These are phyloP conservation scores for Gossypium turneri DNA, from an alignment of 345 rosid species.

Conservation along the genomic window DNA sequence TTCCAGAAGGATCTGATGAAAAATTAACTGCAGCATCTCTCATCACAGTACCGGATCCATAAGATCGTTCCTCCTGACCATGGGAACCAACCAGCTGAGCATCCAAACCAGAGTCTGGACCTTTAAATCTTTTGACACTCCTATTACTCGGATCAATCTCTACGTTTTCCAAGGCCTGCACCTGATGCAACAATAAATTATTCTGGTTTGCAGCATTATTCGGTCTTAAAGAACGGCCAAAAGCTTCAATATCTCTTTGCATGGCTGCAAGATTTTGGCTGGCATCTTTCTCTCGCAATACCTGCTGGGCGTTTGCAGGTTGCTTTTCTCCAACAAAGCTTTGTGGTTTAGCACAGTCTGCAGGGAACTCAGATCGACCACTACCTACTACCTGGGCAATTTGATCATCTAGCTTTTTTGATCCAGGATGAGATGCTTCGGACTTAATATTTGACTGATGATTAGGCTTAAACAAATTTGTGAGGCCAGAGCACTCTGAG, in stretches of 20 bases:
- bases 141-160: constrained; percentile 44
- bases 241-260: constrained; percentile 55
- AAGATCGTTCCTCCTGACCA: constrained; percentile 29
- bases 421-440: constrained; percentile 36
- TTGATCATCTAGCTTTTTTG: constrained; percentile 35
- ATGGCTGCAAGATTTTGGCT: constrained; percentile 29
- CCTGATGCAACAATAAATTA: constrained; percentile 42
- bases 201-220: constrained; percentile 37
- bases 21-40: constrained; percentile 31
- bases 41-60: constrained; percentile 28
- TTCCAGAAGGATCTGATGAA: constrained; percentile 29
- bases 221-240: constrained; percentile 48
- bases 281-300: constrained; percentile 21
- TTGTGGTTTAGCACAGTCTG: constrained; percentile 30
- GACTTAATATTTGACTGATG: constrained; percentile 32
- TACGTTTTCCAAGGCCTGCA: constrained; percentile 47
- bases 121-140: constrained; percentile 46
- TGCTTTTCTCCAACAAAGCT: constrained; percentile 38
- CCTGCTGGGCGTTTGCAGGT: constrained; percentile 31
- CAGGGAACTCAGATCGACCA: constrained; percentile 33
- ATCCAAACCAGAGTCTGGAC: constrained; percentile 35
- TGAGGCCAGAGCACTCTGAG: constrained; percentile 32
- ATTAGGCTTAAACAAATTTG: constrained; percentile 30
- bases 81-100: constrained; percentile 33
- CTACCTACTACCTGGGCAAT: constrained; percentile 33